phyloP scores from a whole-genome alignment of 169 alveolate genomes.

The Eimeria acervulina region DNA sequence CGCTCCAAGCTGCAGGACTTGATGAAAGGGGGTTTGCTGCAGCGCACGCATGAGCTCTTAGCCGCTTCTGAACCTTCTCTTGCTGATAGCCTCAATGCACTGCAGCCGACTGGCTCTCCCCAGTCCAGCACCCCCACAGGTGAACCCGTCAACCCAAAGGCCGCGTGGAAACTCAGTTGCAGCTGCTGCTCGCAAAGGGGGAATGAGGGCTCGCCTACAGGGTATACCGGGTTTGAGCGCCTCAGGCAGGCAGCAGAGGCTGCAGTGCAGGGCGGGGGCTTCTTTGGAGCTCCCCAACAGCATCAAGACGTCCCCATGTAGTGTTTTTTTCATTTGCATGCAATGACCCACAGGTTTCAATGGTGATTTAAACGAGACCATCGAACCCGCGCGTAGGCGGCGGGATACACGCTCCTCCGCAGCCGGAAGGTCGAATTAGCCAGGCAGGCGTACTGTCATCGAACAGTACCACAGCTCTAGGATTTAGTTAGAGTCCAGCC shows the following conservation, averaged over 20 bases:
- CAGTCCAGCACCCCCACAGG: background rate
- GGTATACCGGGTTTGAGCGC: background rate
- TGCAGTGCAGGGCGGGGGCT: slow-evolving; percentile 6
- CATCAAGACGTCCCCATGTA: background rate
- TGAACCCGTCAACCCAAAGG: background rate
- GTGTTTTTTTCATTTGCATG: background rate
- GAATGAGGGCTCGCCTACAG: background rate
- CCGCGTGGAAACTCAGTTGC: background rate
- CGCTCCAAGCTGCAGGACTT: background rate
- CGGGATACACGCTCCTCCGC: background rate
- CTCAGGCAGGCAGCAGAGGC: slow-evolving; percentile 41
- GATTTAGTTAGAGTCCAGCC: background rate
- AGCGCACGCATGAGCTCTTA: background rate
- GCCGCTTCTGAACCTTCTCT: background rate
- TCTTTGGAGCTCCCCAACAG: background rate
- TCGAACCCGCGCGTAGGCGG: background rate
- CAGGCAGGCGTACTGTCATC: background rate
- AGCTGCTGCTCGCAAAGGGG: background rate
- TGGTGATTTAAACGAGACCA: background rate
- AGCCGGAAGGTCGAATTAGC: background rate
- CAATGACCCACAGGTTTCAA: background rate
- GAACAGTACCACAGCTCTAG: background rate
- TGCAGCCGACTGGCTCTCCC: background rate
- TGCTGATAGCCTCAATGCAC: background rate
- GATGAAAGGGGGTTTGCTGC: background rate